Percentiles rank a stretch among this genome's conserved stretches.
Evolutionary conservation across 495 filamentous ascomycete species (phyloP).

Genomic region (Lasiosphaeria ovina): DNA sequence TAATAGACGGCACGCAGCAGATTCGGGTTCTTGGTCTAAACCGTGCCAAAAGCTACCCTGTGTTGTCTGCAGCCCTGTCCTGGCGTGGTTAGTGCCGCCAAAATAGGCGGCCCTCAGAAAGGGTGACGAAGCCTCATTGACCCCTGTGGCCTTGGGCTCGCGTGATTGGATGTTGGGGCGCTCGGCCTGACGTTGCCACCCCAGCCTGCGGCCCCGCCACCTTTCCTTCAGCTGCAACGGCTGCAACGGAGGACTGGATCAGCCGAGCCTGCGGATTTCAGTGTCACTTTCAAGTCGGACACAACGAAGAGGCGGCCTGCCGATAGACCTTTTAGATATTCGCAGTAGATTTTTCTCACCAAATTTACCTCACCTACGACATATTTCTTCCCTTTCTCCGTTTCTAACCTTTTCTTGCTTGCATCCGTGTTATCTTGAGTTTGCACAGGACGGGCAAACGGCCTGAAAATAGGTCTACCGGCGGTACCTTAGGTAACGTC

Average conservation of each 20-base stretch:
- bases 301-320: too few relatives aligned
- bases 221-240: neutral
- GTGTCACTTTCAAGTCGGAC: too few relatives aligned
- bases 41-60: neutral
- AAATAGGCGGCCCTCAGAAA: neutral
- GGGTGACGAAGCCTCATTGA: conserved; percentile 16
- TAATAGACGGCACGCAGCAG: neutral
- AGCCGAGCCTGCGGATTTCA: too few relatives aligned
- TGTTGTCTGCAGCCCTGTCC: neutral
- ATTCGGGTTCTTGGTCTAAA: neutral
- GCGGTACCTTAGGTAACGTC: too few relatives aligned
- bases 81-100: neutral
- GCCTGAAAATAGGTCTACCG: too few relatives aligned
- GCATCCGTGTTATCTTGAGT: too few relatives aligned
- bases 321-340: too few relatives aligned
- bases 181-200: neutral
- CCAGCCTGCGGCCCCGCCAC: conserved; percentile 1
- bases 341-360: too few relatives aligned
- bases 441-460: too few relatives aligned
- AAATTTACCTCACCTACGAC: too few relatives aligned
- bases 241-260: too few relatives aligned
- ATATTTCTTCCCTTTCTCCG: neutral
- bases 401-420: neutral
- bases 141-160: conserved; percentile 2
- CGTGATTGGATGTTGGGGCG: conserved; percentile 11